Evolutionary conservation across 345 rosid genomes (phyloP).

Genomic region (Brassica incana): DNA sequence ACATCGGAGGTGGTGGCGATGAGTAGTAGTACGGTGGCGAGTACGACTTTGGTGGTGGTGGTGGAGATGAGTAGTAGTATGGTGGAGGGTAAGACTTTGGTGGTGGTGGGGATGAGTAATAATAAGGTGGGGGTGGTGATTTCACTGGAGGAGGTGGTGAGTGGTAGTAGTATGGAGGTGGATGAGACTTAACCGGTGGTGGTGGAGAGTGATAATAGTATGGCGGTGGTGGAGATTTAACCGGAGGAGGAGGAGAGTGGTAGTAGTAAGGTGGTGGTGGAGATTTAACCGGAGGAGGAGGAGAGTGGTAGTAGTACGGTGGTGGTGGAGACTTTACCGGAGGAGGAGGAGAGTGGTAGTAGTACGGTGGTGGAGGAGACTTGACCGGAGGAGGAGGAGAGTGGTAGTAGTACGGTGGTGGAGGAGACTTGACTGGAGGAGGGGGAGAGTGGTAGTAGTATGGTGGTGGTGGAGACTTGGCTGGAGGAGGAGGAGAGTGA

Average conservation of each 20-base stretch:
- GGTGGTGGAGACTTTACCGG: conserved; percentile 38
- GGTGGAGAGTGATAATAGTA: background rate
- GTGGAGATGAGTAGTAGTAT: conserved; percentile 53
- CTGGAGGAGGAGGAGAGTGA: conserved; percentile 48
- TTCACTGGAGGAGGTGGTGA: background rate
- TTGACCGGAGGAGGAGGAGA: conserved; percentile 43
- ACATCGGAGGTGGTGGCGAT: conserved; percentile 60
- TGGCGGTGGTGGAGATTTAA: background rate
- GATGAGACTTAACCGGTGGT: background rate
- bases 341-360: conserved; percentile 49
- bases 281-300: conserved; percentile 43
- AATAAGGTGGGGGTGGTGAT: conserved; percentile 34
- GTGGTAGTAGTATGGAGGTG: background rate
- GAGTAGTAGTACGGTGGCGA: conserved; percentile 54
- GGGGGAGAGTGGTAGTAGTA: conserved; percentile 57
- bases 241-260: conserved; percentile 43
- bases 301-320: conserved; percentile 45
- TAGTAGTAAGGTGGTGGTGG: conserved; percentile 44
- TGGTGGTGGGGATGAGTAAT: conserved; percentile 54
- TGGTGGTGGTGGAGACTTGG: conserved; percentile 40
- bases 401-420: conserved; percentile 42
- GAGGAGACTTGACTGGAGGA: conserved; percentile 43
- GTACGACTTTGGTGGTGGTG: conserved; percentile 46
- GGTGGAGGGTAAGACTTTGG: conserved; percentile 42
- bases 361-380: conserved; percentile 44